Evolutionary conservation across 225 moss, liverwort and hornwort genomes (phyloP).

Genomic region (Bryoerythrophyllum caledonicum): DNA sequence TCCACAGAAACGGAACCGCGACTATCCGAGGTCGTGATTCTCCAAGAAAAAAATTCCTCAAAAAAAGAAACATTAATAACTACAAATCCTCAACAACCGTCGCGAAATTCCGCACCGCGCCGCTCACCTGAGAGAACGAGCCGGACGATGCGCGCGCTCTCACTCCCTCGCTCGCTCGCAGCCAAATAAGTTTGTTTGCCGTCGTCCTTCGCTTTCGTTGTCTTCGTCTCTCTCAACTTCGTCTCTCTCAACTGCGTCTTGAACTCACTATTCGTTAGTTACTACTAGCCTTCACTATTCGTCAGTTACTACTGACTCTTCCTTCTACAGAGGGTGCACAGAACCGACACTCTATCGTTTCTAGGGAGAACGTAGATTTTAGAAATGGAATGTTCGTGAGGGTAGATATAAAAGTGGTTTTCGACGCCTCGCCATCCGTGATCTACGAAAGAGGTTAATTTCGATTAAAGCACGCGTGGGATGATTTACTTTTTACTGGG

Average conservation of each 20-base stretch:
- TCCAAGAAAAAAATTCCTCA: too few relatives aligned
- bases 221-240: conserved; percentile 1
- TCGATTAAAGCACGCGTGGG: not conserved
- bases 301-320: not conserved
- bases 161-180: conserved; percentile 14
- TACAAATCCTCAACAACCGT: too few relatives aligned
- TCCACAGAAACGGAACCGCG: too few relatives aligned
- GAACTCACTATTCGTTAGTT: not conserved
- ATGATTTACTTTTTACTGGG: too few relatives aligned
- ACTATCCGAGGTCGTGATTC: too few relatives aligned
- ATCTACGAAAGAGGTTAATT: not conserved
- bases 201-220: conserved; percentile 7
- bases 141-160: conserved; percentile 8
- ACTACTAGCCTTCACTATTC: conserved; percentile 17
- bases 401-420: not conserved
- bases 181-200: not conserved
- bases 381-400: too few relatives aligned
- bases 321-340: not conserved
- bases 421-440: not conserved
- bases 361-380: too few relatives aligned
- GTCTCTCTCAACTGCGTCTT: not conserved
- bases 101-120: conserved; percentile 18
- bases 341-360: not conserved
- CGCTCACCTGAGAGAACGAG: conserved; percentile 22
- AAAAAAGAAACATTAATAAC: too few relatives aligned